These are phyloP conservation scores for Capsicum pubescens DNA, from an alignment of 257 asterid species.

Conservation along the genomic window DNA sequence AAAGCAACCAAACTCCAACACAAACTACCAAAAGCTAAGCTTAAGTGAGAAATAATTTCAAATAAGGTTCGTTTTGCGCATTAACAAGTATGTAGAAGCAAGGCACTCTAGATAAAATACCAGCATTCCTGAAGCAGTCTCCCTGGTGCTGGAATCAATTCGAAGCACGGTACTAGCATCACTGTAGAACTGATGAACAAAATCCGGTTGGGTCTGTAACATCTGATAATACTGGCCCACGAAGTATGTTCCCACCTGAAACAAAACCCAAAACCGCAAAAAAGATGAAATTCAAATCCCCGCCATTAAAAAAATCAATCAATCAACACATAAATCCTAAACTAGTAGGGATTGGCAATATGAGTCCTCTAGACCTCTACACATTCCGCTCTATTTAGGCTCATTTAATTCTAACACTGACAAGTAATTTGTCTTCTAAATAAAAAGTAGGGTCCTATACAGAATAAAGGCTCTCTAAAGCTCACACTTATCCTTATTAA, in stretches of 20 bases:
- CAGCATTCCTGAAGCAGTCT: conserved; percentile 84
- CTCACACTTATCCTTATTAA: background rate
- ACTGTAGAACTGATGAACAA: conserved; percentile 82
- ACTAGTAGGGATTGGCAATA: background rate
- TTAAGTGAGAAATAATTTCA: background rate
- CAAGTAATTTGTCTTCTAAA: conserved; percentile 7
- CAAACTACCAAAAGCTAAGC: background rate
- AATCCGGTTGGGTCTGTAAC: conserved; percentile 85
- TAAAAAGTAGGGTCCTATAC: background rate
- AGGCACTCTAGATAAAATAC: conserved; percentile 43
- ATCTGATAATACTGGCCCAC: conserved; percentile 96
- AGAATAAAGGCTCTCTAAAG: background rate
- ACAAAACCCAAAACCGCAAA: conserved; percentile 27
- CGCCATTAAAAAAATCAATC: background rate
- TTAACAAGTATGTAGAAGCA: background rate
- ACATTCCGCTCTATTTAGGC: background rate
- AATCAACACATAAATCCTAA: conserved; percentile 5
- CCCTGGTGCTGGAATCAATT: conserved; percentile 76
- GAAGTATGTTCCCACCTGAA: conserved; percentile 93
- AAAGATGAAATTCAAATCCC: conserved; percentile 27
- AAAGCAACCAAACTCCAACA: background rate
- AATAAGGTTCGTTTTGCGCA: conserved; percentile 5
- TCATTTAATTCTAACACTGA: background rate
- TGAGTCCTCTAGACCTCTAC: background rate
- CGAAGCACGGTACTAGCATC: conserved; percentile 94